Evolutionary conservation across 192 early-diverging fungal genomes (phyloP).

Genomic region (Umbelopsis vinacea): DNA sequence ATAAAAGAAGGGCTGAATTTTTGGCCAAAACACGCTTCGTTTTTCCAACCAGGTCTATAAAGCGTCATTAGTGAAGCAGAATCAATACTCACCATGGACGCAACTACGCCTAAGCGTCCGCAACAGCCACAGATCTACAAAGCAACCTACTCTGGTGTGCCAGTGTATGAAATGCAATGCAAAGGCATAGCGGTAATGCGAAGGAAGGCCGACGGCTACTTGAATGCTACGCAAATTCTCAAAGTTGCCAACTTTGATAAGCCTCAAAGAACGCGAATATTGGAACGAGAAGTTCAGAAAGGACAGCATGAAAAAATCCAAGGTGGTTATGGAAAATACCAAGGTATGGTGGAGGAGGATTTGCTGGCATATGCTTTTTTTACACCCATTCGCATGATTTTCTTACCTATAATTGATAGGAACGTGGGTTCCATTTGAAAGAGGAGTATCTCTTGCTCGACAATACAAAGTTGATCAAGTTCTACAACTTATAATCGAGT

Average conservation of each 20-base stretch:
- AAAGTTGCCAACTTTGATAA: constrained; percentile 97
- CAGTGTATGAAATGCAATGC: constrained; percentile 94
- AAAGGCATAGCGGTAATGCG: constrained; percentile 79
- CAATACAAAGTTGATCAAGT: constrained; percentile 78
- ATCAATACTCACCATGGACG: too few species aligned
- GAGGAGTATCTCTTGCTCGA: constrained; percentile 79
- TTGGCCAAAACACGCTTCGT: not conserved
- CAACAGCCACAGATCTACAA: constrained; percentile 66
- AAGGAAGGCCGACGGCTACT: constrained; percentile 81
- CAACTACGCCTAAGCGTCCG: not conserved
- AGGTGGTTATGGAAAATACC: constrained; percentile 98
- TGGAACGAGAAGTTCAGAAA: constrained; percentile 89
- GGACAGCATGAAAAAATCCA: constrained; percentile 95
- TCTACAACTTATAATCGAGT: constrained; percentile 82
- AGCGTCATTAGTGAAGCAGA: too few species aligned
- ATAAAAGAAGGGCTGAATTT: constrained; percentile 1
- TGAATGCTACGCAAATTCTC: constrained; percentile 98
- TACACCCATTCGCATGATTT: constrained; percentile 5
- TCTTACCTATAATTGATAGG: constrained; percentile 28
- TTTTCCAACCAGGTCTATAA: not conserved
- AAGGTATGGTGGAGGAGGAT: constrained; percentile 62
- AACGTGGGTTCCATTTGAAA: constrained; percentile 84
- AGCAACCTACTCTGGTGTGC: constrained; percentile 92
- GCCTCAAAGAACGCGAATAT: constrained; percentile 87
- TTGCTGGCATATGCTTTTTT: not conserved